Conservation (phyloP, 2,329 filamentous ascomycete species). For the Claviceps spartinae region DNA sequence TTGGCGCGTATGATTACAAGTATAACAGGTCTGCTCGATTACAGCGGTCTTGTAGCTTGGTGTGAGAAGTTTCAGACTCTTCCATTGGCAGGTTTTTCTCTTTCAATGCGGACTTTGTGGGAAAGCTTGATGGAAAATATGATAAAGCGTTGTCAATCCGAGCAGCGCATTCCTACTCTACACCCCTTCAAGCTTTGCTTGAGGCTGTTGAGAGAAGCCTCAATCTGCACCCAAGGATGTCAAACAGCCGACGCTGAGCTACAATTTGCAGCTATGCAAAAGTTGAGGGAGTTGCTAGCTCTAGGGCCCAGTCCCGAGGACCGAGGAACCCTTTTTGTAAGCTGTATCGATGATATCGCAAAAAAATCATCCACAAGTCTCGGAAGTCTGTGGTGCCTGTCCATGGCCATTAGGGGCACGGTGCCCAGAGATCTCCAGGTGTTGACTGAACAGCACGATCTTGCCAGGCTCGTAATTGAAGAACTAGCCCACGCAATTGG, state of each 20-base stretch:
- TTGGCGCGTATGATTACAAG: conserved; percentile 51
- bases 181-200: conserved; percentile 41
- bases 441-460: conserved; percentile 46
- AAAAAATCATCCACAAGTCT: conserved; percentile 49
- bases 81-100: conserved; percentile 48
- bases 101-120: conserved; percentile 48
- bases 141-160: conserved; percentile 28
- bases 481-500: conserved; percentile 46
- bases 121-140: conserved; percentile 39
- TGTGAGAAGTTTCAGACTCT: conserved; percentile 56
- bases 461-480: conserved; percentile 48
- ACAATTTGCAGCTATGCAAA: conserved; percentile 47
- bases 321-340: conserved; percentile 47
- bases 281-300: conserved; percentile 47
- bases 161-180: conserved; percentile 20
- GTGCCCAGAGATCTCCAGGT: conserved; percentile 37
- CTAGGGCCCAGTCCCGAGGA: conserved; percentile 39
- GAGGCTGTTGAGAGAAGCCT: conserved; percentile 59
- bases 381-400: conserved; percentile 59
- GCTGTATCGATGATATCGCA: conserved; percentile 56
- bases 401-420: conserved; percentile 31
- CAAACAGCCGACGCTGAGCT: conserved; percentile 47
- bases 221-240: conserved; percentile 37
- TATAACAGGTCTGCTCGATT: conserved; percentile 35
- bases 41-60: conserved; percentile 45